Evolutionary conservation across 1,284 basidiomycete genomes (phyloP), one percentile per base, ranked within the genome.

Genomic region (Fomes fomentarius): DNA sequence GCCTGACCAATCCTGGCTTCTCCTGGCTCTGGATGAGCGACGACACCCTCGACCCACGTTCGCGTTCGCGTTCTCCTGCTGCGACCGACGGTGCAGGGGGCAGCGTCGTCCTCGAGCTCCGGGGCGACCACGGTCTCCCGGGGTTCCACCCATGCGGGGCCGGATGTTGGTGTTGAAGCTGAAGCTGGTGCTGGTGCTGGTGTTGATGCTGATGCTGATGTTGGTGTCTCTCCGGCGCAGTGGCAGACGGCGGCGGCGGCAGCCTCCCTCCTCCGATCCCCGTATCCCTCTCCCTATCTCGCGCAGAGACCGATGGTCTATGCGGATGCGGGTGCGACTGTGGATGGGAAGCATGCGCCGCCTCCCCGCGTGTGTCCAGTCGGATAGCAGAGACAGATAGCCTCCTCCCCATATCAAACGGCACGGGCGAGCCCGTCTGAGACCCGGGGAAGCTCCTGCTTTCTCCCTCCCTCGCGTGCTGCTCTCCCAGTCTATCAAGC

Each of bases 371-470:
- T 26, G 65, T 61, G 39, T 84, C 83, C 47, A 81, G 66, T 31
- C 83, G 76, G 24, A 71, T 74, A 1, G 76, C 75, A 25, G 81
- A 80, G 30, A 80, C 66, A 0, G 81, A 82, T 39, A 76, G 67
- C 10, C 81, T 72, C 44, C 80, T 71, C 15, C 67, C 61, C 11
- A 75, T 64, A 47, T 83, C 80, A 52, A 75, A 76, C 4, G 83
- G 76, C 11, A 74, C 75, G 7, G 77, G 76, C 15, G 79, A 79
- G 14, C 71, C 73, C 34, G 68, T 66, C 49, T 77, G 76, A 31
- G 70, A 69, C 25, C 69, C 73, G 8, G 69, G 67, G 52, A 61
- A 62, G 59, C 66, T 66, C 35, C 61, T 65, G 41, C 63, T 64
- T 28, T 74, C 74, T 50, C 45, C 38, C 40, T 77, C 75, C 44